Conservation (phyloP, 352 stramenopile species). For the Aphanomyces cochlioides region DNA sequence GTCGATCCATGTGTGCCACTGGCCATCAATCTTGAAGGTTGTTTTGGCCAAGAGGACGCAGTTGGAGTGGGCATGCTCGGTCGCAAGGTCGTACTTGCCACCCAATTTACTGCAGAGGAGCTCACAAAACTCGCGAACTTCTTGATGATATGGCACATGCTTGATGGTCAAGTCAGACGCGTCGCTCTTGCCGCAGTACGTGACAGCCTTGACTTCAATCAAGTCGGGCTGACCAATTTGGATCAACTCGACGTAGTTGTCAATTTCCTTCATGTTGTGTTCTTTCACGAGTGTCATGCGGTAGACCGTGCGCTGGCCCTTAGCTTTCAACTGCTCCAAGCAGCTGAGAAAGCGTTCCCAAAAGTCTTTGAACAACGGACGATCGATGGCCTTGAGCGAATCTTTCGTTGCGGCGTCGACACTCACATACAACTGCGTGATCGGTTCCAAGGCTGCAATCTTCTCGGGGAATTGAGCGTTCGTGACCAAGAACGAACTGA, state of each 20-base stretch:
- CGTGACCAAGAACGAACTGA: slow-evolving; percentile 98
- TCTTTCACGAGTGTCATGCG: slow-evolving; percentile 97
- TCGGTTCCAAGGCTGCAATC: slow-evolving; percentile 92
- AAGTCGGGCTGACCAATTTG: slow-evolving; percentile 87
- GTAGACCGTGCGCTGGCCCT: slow-evolving; percentile 95
- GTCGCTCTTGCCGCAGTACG: slow-evolving; percentile 98
- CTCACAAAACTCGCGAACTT: slow-evolving; percentile 91
- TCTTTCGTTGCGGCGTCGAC: slow-evolving; percentile 97
- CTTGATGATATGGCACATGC: slow-evolving; percentile 97
- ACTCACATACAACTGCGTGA: slow-evolving; percentile 99
- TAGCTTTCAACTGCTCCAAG: slow-evolving; percentile 88
- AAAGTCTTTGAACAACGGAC: slow-evolving; percentile 96
- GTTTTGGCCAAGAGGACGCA: slow-evolving; percentile 93
- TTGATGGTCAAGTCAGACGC: slow-evolving; percentile 97
- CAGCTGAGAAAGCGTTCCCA: slow-evolving; percentile 95
- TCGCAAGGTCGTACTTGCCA: slow-evolving; percentile 91
- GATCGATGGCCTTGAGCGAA: slow-evolving; percentile 93
- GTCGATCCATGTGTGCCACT: slow-evolving; percentile 99
- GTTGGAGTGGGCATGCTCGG: slow-evolving; percentile 95
- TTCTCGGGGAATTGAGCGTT: slow-evolving; percentile 98
- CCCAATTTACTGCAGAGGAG: slow-evolving; percentile 71
- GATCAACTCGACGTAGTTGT: slow-evolving; percentile 94
- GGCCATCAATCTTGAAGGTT: slow-evolving; percentile 81
- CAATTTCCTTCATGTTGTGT: slow-evolving; percentile 96
- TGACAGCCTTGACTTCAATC: slow-evolving; percentile 97